Percentiles rank a stretch among this genome's conserved stretches.
phyloP scores from a whole-genome alignment of 2,329 filamentous ascomycete species.

The Penicillium sp. region DNA sequence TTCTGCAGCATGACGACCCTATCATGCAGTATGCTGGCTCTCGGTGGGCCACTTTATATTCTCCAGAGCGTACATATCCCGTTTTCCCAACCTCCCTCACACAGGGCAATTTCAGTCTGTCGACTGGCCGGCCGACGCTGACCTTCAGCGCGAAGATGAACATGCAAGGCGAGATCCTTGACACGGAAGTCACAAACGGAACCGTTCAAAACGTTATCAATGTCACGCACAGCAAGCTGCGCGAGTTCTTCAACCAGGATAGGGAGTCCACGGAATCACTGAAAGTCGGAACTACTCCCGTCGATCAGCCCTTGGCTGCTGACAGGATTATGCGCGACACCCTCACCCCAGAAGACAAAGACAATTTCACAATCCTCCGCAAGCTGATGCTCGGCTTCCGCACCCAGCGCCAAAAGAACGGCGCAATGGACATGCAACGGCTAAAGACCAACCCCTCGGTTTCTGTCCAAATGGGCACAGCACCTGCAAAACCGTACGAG shows the following conservation, averaged over 20 bases:
- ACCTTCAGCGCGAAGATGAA: slow-evolving; percentile 59
- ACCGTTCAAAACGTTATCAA: slow-evolving; percentile 52
- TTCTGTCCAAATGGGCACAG: slow-evolving; percentile 25
- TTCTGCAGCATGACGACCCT: slow-evolving; percentile 49
- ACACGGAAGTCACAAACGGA: slow-evolving; percentile 52
- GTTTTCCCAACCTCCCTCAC: slow-evolving; percentile 53
- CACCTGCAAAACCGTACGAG: slow-evolving; percentile 25
- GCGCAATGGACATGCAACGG: slow-evolving; percentile 34
- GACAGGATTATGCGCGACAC: slow-evolving; percentile 23
- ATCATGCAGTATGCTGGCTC: slow-evolving; percentile 54
- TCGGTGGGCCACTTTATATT: slow-evolving; percentile 52
- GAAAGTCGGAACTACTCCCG: slow-evolving; percentile 30
- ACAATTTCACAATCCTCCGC: slow-evolving; percentile 34
- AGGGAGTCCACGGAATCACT: slow-evolving; percentile 17
- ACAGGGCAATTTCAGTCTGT: slow-evolving; percentile 52
- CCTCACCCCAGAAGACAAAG: slow-evolving; percentile 33
- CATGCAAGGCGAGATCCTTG: slow-evolving; percentile 49
- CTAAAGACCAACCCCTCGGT: slow-evolving; percentile 14
- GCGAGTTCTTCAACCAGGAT: slow-evolving; percentile 35
- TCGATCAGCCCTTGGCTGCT: slow-evolving; percentile 13
- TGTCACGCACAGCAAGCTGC: slow-evolving; percentile 46
- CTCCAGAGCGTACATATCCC: slow-evolving; percentile 51
- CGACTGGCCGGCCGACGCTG: slow-evolving; percentile 51
- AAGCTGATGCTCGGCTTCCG: slow-evolving; percentile 40
- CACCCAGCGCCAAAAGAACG: slow-evolving; percentile 35